phyloP scores from a whole-genome alignment of 495 filamentous ascomycete species.

The Physcia stellaris region DNA sequence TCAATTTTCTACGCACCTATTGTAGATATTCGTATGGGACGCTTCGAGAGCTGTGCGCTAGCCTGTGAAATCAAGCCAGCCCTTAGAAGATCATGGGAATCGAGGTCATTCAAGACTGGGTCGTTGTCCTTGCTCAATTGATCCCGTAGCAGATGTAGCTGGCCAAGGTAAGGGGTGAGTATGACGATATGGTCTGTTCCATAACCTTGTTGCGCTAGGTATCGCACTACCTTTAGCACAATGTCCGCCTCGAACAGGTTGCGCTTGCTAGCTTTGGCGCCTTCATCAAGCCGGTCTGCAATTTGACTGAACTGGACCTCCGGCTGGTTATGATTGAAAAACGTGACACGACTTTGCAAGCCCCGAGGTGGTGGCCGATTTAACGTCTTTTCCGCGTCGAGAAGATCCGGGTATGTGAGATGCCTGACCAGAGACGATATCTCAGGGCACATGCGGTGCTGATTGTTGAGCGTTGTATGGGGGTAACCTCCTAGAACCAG shows the following conservation, averaged over 20 bases:
- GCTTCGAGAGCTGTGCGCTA: constrained; percentile 36
- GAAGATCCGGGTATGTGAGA: constrained; percentile 51
- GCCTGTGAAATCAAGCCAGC: constrained; percentile 48
- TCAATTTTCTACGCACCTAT: constrained; percentile 35
- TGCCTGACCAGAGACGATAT: constrained; percentile 47
- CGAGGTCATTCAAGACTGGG: constrained; percentile 55
- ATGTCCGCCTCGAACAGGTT: constrained; percentile 59
- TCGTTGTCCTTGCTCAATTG: constrained; percentile 41
- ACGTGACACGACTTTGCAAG: constrained; percentile 48
- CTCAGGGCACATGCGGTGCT: constrained; percentile 60
- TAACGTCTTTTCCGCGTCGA: constrained; percentile 41
- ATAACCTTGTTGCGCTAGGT: constrained; percentile 68
- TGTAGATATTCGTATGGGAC: constrained; percentile 45
- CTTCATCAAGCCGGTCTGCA: constrained; percentile 38
- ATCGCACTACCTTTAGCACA: constrained; percentile 51
- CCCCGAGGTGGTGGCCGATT: constrained; percentile 39
- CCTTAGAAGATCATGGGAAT: constrained; percentile 50
- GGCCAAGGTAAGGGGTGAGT: constrained; percentile 62
- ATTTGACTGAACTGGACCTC: constrained; percentile 32
- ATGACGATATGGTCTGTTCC: constrained; percentile 50
- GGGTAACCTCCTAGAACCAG: constrained; percentile 41
- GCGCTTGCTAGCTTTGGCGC: constrained; percentile 36
- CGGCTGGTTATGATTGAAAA: constrained; percentile 45
- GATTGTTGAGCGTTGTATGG: constrained; percentile 42
- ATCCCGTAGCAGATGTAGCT: constrained; percentile 44